Base-by-base conservation (phyloP, 1,139 yeast species). In the Magnusiomyces magnusii region DNA sequence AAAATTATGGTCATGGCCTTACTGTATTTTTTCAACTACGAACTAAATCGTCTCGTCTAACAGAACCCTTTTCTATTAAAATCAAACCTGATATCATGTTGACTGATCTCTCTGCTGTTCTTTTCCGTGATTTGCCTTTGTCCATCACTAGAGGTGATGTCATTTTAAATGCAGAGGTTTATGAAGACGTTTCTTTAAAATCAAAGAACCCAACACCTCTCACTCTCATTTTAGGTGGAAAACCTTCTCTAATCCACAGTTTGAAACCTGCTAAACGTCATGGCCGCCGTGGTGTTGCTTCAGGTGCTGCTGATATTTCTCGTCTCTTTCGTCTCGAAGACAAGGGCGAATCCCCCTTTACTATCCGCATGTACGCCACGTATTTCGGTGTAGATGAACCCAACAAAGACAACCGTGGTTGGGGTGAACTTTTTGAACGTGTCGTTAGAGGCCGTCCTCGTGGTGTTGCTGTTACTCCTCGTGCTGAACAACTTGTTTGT, bases 341-440 rank as follows among this genome's bases (percentile, higher is more conserved):
- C 60, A 89, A 87, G 50, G 79, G 47, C 84, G 92, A 58, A 82
- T 84, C 69, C 75, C 87, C 84, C 63, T 87, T 89, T 70, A 78
- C 82, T 3, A 82, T 90, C 64, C 83, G 86, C 67, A 75, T 90
- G 68, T 90, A 80, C 69, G 87, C 93, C 7, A 86, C 95, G 0
- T 85, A 81, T 67, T 78, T 80, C 62, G 77, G 75, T 61, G 59
- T 67, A 54, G 63, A 66, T 58, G 67, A 65, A 54, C 65, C 67
- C n/a, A 63, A 58, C 51, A 66, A 70, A 53, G 72, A 69, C 56
- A 86, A 86, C 71, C 80, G 83, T 62, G 97, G 97, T 57, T 90
- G 97, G 97, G 97, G 97, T 73, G 95, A 86, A 65, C 75, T 87
- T 57, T 82, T 87, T 41, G 92, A 89, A 67, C 78, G 95, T 68